Evolutionary conservation across 2,329 filamentous ascomycete species (phyloP).

Genomic region (Pseudomassariella vexata): DNA sequence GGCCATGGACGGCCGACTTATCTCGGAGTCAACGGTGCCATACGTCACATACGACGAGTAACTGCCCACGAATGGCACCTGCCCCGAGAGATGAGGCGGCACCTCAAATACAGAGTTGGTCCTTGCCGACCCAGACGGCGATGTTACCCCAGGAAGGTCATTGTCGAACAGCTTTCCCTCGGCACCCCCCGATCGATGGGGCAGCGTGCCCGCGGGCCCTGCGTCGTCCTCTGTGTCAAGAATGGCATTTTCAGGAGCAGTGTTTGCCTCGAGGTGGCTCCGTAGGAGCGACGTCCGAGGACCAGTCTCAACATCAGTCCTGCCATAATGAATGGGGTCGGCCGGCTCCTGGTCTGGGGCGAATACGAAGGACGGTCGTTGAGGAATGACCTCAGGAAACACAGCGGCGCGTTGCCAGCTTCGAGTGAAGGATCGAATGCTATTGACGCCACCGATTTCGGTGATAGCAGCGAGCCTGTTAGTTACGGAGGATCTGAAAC

Average conservation of each 20-base stretch:
- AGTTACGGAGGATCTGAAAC: slow-evolving; percentile 53
- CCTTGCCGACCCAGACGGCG: slow-evolving; percentile 24
- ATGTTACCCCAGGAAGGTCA: slow-evolving; percentile 28
- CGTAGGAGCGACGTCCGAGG: slow-evolving; percentile 40
- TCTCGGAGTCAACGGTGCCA: slow-evolving; percentile 43
- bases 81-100: slow-evolving; percentile 57
- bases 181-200: slow-evolving; percentile 13
- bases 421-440: slow-evolving; percentile 85
- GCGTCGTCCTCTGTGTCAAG: slow-evolving; percentile 20
- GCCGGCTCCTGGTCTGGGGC: slow-evolving; percentile 48
- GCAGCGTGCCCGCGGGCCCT: slow-evolving; percentile 12
- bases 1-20: slow-evolving; percentile 40
- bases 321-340: slow-evolving; percentile 33
- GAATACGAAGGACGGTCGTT: slow-evolving; percentile 67
- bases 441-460: slow-evolving; percentile 86
- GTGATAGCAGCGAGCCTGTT: slow-evolving; percentile 51
- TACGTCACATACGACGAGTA: slow-evolving; percentile 55
- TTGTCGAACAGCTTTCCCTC: slow-evolving; percentile 42
- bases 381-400: slow-evolving; percentile 82
- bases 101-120: slow-evolving; percentile 49
- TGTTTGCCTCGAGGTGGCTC: slow-evolving; percentile 43
- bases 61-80: slow-evolving; percentile 67
- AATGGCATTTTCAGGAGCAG: slow-evolving; percentile 19
- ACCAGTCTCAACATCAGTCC: slow-evolving; percentile 32
- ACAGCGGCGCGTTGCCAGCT: slow-evolving; percentile 88